These are phyloP conservation scores for Cadophora luteo-olivacea DNA, from an alignment of 2,329 filamentous ascomycete genomes.

Conservation along the genomic window DNA sequence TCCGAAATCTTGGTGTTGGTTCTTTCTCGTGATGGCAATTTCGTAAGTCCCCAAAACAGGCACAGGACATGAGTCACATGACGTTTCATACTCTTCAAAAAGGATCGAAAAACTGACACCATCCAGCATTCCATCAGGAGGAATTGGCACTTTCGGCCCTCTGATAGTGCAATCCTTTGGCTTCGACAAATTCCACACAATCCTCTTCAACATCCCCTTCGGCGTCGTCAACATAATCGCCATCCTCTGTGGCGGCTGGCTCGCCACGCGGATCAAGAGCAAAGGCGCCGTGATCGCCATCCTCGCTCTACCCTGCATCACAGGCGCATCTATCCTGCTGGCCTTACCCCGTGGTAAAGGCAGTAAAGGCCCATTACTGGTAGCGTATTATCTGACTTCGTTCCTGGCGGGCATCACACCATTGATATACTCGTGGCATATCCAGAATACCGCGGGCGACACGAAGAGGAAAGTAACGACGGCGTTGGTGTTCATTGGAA, in stretches of 20 bases:
- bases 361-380: conserved; percentile 57
- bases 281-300: conserved; percentile 61
- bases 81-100: too few relatives aligned
- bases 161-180: conserved; percentile 52
- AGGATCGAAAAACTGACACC: too few relatives aligned
- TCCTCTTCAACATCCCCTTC: conserved; percentile 52
- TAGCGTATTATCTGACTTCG: conserved; percentile 57
- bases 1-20: conserved; percentile 46
- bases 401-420: conserved; percentile 66
- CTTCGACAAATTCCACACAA: conserved; percentile 48
- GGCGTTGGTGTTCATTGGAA: conserved; percentile 68
- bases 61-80: too few relatives aligned
- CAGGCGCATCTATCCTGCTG: conserved; percentile 58
- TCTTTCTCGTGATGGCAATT: conserved; percentile 37
- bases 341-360: conserved; percentile 53
- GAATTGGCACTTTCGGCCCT: conserved; percentile 37
- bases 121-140: conserved; percentile 29
- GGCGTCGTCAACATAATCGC: conserved; percentile 56
- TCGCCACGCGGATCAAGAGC: conserved; percentile 58
- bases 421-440: conserved; percentile 65
- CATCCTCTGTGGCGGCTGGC: conserved; percentile 62
- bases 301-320: conserved; percentile 61
- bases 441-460: conserved; percentile 70
- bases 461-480: conserved; percentile 73
- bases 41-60: too few relatives aligned